Evolutionary conservation across 2,329 filamentous ascomycete genomes (phyloP), one percentile per base, ranked within the genome.

Genomic region (Colletotrichum chlorophyti): DNA sequence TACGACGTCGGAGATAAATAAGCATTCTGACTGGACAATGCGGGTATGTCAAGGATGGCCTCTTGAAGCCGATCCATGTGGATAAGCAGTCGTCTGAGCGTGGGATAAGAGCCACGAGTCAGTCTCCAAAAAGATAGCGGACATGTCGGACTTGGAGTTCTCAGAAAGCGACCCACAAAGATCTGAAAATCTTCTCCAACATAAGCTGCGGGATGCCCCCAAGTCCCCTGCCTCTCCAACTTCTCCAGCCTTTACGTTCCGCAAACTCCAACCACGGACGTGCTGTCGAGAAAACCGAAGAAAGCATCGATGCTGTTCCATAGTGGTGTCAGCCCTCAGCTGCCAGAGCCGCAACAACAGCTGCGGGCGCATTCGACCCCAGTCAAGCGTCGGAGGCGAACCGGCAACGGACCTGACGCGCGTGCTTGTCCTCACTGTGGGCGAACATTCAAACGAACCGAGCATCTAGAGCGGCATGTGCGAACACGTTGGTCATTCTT

Each of bases 381-480:
- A 55, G 42, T 51, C 29, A 61, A 61, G 49, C 63, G 66, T 37
- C 63, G 61, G 47, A 60, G 67, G 38, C 59, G 62, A 58, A 59
- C 57, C 38, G 64, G 50, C 17, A 40, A 53, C 17, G 60, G 55
- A 23, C 43, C 64, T 4, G 58, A 55, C 35, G 40, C 60, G 34
- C 70, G 68, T 31, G 64, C 68, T 24, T 79, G 77, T 51, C 67
- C 73, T 46, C 75, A 78, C 63, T 79, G 77, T 59, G 73, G 71
- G 45, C 67, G 77, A 41, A 70, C 66, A 42, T 79, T 79, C 69
- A 78, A 79, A 65, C 72, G 77, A 19, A 76, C 76, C 35, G 77
- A 79, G 65, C 77, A 79, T 65, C 63, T 79, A 53, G 76, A 78
- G 60, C 74, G 77, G 54, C 77, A 79, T 66, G 70, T 79, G 42